Conservation (phyloP, 2,329 filamentous ascomycete species). For the Neobulgaria alba region DNA sequence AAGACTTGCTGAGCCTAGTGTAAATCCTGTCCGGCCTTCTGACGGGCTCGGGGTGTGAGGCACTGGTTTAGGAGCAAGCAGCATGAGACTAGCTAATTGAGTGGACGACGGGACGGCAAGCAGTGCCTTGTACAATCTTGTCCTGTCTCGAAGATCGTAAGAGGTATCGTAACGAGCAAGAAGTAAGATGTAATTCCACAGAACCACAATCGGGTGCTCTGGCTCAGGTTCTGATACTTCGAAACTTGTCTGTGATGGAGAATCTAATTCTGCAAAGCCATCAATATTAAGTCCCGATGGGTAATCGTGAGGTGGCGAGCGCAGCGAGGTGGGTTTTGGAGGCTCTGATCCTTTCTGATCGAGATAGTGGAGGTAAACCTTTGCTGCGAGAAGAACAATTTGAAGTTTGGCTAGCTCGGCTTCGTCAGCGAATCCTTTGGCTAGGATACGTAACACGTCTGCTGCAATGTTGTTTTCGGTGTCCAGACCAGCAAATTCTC, state of each 20-base stretch:
- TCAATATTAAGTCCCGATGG: slow-evolving; percentile 16
- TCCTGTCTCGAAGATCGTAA: slow-evolving; percentile 87
- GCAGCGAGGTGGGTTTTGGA: slow-evolving; percentile 21
- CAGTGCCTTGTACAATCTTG: slow-evolving; percentile 79
- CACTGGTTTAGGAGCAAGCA: slow-evolving; percentile 89
- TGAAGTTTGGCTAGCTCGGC: slow-evolving; percentile 82
- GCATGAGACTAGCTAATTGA: slow-evolving; percentile 80
- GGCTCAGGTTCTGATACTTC: slow-evolving; percentile 18
- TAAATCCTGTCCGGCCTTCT: slow-evolving; percentile 67
- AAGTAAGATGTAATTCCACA: slow-evolving; percentile 80
- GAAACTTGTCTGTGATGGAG: slow-evolving; percentile 11
- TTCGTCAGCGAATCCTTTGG: slow-evolving; percentile 78
- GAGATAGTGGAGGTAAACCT: slow-evolving; percentile 86
- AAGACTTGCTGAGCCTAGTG: slow-evolving; percentile 77
- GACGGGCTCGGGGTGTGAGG: slow-evolving; percentile 86
- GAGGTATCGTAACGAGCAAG: slow-evolving; percentile 89
- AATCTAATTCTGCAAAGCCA: slow-evolving; percentile 21
- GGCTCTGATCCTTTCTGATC: slow-evolving; percentile 48
- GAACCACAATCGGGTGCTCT: slow-evolving; percentile 60
- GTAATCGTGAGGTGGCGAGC: slow-evolving; percentile 21
- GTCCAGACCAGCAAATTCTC: slow-evolving; percentile 78
- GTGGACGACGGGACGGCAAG: slow-evolving; percentile 65
- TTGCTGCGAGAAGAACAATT: slow-evolving; percentile 87
- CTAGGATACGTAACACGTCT: slow-evolving; percentile 80
- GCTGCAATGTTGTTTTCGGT: slow-evolving; percentile 84